These are phyloP conservation scores for Salicornia ramosissima DNA, from an alignment of 148 eudicot genomes.

Conservation along the genomic window DNA sequence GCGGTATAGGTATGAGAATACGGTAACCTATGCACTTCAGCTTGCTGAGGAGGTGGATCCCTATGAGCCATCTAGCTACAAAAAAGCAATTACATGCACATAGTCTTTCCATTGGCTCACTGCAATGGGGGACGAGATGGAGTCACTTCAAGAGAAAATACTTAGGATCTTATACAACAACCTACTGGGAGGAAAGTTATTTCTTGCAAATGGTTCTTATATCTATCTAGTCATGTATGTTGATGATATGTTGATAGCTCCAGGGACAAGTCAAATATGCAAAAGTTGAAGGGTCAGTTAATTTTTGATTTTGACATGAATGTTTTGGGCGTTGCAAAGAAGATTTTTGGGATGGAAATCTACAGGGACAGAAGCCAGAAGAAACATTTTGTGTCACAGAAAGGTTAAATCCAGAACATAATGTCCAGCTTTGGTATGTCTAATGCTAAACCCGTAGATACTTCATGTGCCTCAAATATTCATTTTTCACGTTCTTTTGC, in stretches of 20 bases:
- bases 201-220: not conserved
- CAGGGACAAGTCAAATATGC: not conserved
- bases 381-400: constrained; percentile 15
- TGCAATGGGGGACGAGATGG: constrained; percentile 3
- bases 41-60: not conserved
- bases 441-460: not conserved
- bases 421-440: constrained; percentile 18
- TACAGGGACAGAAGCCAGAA: not conserved
- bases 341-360: constrained; percentile 13
- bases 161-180: not conserved
- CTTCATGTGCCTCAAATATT: not conserved
- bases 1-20: no score
- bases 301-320: constrained; percentile 7
- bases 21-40: not conserved
- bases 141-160: not conserved
- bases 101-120: not conserved
- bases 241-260: not conserved
- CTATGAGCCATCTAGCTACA: not conserved
- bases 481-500: constrained; percentile 3
- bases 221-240: not conserved
- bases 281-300: not conserved
- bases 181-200: not conserved
- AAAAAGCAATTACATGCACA: not conserved
- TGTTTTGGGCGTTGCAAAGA: constrained; percentile 1
- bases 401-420: constrained; percentile 13